These are phyloP conservation scores for Liriodendron chinense DNA, from an alignment of 164 flowering plant genomes.

Conservation along the genomic window DNA sequence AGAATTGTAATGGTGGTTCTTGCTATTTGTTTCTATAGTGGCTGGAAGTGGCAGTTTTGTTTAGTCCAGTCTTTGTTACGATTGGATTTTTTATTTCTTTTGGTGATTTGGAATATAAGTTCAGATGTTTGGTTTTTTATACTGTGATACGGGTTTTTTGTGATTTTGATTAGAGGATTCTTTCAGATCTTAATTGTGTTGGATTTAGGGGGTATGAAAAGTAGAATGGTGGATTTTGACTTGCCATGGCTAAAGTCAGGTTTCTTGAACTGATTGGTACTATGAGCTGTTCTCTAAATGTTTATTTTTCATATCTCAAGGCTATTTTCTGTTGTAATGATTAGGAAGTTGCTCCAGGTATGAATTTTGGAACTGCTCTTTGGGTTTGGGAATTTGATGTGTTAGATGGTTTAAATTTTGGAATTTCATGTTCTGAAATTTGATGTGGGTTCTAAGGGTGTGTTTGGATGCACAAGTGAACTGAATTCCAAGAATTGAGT, in stretches of 20 bases:
- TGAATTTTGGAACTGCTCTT: no score
- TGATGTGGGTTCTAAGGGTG: not conserved
- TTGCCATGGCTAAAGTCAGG: not conserved
- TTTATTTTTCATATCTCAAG: not conserved
- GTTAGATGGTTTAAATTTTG: not conserved
- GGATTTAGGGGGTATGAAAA: not conserved
- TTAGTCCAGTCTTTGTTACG: no score
- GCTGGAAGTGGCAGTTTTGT: no score
- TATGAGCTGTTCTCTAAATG: not conserved
- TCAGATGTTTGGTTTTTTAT: no score
- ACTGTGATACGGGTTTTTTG: not conserved
- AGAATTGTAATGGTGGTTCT: no score
- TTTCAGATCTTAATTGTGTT: not conserved
- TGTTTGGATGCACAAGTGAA: not conserved
- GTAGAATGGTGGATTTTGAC: not conserved
- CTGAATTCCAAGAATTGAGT: not conserved
- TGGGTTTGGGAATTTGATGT: no score
- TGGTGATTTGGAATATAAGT: no score
- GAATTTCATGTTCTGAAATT: not conserved
- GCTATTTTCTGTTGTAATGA: not conserved
- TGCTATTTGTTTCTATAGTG: no score
- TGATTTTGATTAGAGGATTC: not conserved
- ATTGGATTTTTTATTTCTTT: no score
- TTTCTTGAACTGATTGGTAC: not conserved
- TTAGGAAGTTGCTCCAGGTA: not conserved